A percentile compares a stretch with the other conserved stretches of the same genome.
These are phyloP conservation scores for Epichloe typhina DNA, from an alignment of 2,329 filamentous ascomycete genomes.

Conservation along the genomic window DNA sequence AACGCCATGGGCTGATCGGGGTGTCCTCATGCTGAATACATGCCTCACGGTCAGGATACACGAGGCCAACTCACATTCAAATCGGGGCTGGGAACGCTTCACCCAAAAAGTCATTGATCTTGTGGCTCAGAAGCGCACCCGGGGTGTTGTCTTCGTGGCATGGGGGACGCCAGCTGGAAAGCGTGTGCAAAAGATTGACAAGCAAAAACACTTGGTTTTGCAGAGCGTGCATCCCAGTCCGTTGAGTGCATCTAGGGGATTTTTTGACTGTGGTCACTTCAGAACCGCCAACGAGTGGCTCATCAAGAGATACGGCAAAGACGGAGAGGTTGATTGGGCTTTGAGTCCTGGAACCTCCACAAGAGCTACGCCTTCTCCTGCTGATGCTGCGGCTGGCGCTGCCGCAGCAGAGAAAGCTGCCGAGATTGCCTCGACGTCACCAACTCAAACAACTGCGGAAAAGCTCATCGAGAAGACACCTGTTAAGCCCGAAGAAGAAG, in stretches of 20 bases:
- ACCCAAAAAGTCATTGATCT: slow-evolving; percentile 86
- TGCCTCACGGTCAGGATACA: slow-evolving; percentile 87
- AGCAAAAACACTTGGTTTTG: slow-evolving; percentile 64
- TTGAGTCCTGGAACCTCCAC: slow-evolving; percentile 27
- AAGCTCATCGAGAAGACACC: neutral
- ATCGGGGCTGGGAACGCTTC: slow-evolving; percentile 83
- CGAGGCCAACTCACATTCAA: slow-evolving; percentile 73
- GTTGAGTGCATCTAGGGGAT: slow-evolving; percentile 71
- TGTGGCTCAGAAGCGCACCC: slow-evolving; percentile 60
- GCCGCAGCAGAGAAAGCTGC: slow-evolving; percentile 7
- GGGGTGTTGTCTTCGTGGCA: slow-evolving; percentile 85
- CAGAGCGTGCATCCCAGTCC: slow-evolving; percentile 86
- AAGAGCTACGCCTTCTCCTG: slow-evolving; percentile 10
- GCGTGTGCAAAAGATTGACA: slow-evolving; percentile 58
- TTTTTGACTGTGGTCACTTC: slow-evolving; percentile 75
- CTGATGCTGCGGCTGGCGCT: slow-evolving; percentile 7
- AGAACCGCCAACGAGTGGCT: slow-evolving; percentile 78
- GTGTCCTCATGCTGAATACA: slow-evolving; percentile 87
- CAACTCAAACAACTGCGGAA: slow-evolving; percentile 5
- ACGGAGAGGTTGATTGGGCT: slow-evolving; percentile 77
- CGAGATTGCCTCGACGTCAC: slow-evolving; percentile 13
- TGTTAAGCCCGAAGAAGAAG: slow-evolving; percentile 12
- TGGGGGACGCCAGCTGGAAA: slow-evolving; percentile 83
- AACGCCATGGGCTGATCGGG: slow-evolving; percentile 86
- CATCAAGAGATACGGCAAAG: slow-evolving; percentile 60